A percentile compares a stretch with the other conserved stretches of the same genome.
Conservation (phyloP, 78 protist species). For the Dictyostelium capitatum region DNA sequence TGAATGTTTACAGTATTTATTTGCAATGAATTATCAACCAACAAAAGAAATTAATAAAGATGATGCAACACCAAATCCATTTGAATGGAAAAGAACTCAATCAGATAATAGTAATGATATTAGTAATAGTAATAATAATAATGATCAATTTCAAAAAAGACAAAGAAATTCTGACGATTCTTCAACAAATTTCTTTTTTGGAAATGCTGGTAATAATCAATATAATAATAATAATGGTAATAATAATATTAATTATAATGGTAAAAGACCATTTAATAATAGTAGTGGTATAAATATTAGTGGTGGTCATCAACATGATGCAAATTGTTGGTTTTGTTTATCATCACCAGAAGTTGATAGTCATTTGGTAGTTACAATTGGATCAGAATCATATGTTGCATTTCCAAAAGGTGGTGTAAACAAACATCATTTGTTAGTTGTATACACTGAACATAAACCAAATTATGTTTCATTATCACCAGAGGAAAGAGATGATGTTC, state of each 20-base stretch:
- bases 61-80: slow-evolving; percentile 60
- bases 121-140: background rate
- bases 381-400: slow-evolving; percentile 72
- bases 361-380: slow-evolving; percentile 64
- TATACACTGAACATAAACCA: slow-evolving; percentile 66
- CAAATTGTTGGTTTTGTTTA: slow-evolving; percentile 84
- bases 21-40: slow-evolving; percentile 79
- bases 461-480: background rate
- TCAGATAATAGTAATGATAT: background rate
- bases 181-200: slow-evolving; percentile 14
- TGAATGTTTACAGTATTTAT: too few relatives aligned
- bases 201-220: background rate
- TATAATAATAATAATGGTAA: background rate
- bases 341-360: slow-evolving; percentile 72
- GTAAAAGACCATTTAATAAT: background rate
- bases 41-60: slow-evolving; percentile 26
- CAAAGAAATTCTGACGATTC: slow-evolving; percentile 1
- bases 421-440: slow-evolving; percentile 45
- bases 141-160: slow-evolving; percentile 8
- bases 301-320: background rate
- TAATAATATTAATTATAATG: background rate
- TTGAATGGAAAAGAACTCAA: background rate
- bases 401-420: slow-evolving; percentile 74
- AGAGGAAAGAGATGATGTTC: slow-evolving; percentile 7
- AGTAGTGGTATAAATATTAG: background rate